Percentiles rank a stretch among this genome's conserved stretches.
Conservation (phyloP, 306 rosid species). For the Echinosophora koreensis region DNA sequence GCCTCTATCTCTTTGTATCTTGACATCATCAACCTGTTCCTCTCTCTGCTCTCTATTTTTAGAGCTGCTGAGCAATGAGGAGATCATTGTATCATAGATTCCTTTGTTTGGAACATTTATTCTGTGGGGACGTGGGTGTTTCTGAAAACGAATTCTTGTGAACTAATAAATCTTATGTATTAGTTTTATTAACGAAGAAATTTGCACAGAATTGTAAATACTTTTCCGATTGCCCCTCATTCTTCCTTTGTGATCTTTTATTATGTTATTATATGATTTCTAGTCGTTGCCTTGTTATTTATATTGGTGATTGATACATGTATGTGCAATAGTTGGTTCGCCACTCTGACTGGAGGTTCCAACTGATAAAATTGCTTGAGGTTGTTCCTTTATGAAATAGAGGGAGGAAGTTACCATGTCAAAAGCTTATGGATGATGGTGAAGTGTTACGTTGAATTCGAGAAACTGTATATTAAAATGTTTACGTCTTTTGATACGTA, state of each 20-base stretch:
- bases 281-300: not conserved
- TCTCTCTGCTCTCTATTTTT: conserved; percentile 71
- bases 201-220: conserved; percentile 34
- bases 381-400: not conserved
- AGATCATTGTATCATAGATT: not conserved
- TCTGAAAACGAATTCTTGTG: conserved; percentile 18
- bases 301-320: not conserved
- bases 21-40: conserved; percentile 93
- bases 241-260: not conserved
- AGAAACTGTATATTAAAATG: not conserved
- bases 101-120: not conserved
- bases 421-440: not conserved
- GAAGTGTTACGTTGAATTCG: not conserved
- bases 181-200: not conserved
- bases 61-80: conserved; percentile 73
- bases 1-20: conserved; percentile 87
- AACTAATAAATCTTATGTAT: conserved; percentile 10
- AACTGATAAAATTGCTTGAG: not conserved
- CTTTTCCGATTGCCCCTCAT: not conserved
- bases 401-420: not conserved
- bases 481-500: not conserved
- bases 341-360: no score
- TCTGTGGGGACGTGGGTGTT: not conserved
- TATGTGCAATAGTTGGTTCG: not conserved
- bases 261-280: not conserved